phyloP scores from a whole-genome alignment of 306 rosid genomes.

The Aeschynomene evenia region DNA sequence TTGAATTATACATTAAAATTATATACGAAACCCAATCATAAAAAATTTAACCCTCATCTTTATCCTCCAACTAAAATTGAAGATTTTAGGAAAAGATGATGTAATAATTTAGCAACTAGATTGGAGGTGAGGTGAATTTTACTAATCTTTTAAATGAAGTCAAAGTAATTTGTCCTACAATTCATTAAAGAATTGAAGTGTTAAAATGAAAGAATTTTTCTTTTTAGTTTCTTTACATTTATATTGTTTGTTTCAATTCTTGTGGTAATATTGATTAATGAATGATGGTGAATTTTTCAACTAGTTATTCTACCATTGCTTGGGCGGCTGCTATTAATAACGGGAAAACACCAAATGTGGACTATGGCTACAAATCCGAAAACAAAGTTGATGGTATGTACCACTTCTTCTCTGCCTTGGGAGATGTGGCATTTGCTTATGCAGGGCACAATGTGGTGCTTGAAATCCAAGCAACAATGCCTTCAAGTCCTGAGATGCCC shows the following conservation, averaged over 20 bases:
- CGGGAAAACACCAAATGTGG: conserved; percentile 44
- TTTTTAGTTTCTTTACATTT: too few relatives aligned
- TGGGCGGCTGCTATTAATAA: conserved; percentile 54
- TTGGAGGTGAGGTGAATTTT: too few relatives aligned
- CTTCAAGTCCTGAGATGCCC: conserved; percentile 69
- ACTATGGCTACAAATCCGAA: conserved; percentile 28
- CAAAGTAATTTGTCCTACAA: too few relatives aligned
- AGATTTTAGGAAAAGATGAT: too few relatives aligned
- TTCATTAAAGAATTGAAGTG: too few relatives aligned
- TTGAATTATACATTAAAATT: too few relatives aligned
- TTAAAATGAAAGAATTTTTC: too few relatives aligned
- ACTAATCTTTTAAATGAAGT: too few relatives aligned
- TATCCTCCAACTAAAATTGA: too few relatives aligned
- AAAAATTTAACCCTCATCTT: too few relatives aligned
- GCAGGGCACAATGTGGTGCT: conserved; percentile 89
- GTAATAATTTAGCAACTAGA: too few relatives aligned
- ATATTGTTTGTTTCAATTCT: not conserved
- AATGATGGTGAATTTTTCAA: not conserved
- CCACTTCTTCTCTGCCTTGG: conserved; percentile 61
- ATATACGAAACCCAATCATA: too few relatives aligned
- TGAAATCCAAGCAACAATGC: conserved; percentile 95
- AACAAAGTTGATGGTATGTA: conserved; percentile 19
- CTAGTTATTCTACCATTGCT: conserved; percentile 82
- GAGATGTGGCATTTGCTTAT: conserved; percentile 87
- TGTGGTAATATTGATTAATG: not conserved